Percentiles rank a stretch among this genome's conserved stretches.
phyloP scores from a whole-genome alignment of 2,329 filamentous ascomycete species.

The Trichoderma sp. region DNA sequence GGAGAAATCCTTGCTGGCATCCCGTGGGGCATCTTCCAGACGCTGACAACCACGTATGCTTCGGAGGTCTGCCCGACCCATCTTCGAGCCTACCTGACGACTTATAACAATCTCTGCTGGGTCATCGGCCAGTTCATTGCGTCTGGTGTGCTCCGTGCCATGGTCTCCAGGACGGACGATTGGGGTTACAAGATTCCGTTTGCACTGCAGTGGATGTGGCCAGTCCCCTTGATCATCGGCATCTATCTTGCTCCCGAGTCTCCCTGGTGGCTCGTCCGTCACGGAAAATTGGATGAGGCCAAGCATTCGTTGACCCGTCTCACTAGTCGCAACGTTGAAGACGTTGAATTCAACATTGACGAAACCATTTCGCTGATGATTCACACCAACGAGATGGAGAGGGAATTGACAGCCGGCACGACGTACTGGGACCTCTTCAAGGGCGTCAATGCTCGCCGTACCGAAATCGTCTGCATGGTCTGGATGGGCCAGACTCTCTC shows the following conservation, averaged over 20 bases:
- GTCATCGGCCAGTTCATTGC: constrained; percentile 47
- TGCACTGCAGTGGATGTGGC: constrained; percentile 49
- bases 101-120: constrained; percentile 50
- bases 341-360: constrained; percentile 36
- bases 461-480: constrained; percentile 44
- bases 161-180: constrained; percentile 37
- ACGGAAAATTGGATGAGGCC: constrained; percentile 38
- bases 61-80: constrained; percentile 45
- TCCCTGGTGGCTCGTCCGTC: constrained; percentile 49
- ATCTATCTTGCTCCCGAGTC: constrained; percentile 47
- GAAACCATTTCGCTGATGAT: constrained; percentile 50
- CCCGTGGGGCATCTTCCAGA: constrained; percentile 47
- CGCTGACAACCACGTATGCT: constrained; percentile 46
- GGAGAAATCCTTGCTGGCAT: constrained; percentile 47
- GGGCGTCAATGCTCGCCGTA: constrained; percentile 44
- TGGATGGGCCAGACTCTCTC: constrained; percentile 43
- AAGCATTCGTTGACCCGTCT: constrained; percentile 40
- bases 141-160: constrained; percentile 41
- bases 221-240: constrained; percentile 42
- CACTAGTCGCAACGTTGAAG: constrained; percentile 35
- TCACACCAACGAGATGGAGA: constrained; percentile 49
- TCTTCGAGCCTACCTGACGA: constrained; percentile 48
- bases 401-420: constrained; percentile 37
- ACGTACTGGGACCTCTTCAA: constrained; percentile 48
- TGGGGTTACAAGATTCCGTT: constrained; percentile 49